phyloP scores from a whole-genome alignment of 495 filamentous ascomycete genomes.

The Haplographium delicatum region DNA sequence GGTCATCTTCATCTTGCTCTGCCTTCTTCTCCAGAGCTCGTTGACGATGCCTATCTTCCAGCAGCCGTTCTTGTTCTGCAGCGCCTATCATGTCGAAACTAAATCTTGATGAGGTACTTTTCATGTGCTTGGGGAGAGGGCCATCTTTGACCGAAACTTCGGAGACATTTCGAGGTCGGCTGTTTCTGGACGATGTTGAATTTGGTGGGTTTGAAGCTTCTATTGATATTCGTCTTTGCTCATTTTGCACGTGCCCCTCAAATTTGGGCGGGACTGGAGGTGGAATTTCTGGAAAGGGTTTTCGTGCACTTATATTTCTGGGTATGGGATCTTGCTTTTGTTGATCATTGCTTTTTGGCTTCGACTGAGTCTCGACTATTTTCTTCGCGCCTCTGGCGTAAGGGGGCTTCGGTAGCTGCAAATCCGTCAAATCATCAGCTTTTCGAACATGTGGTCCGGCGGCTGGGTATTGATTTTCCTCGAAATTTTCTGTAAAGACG shows the following conservation, averaged over 20 bases:
- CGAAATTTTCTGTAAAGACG: conserved; percentile 64
- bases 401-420: conserved; percentile 39
- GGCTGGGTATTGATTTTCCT: conserved; percentile 50
- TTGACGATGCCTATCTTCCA: conserved; percentile 81
- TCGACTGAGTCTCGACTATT: conserved; percentile 28
- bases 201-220: conserved; percentile 27
- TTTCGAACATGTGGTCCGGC: conserved; percentile 28
- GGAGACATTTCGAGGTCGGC: conserved; percentile 34
- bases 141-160: conserved; percentile 44
- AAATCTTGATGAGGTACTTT: conserved; percentile 82
- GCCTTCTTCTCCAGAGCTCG: conserved; percentile 54
- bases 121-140: conserved; percentile 63
- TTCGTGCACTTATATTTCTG: conserved; percentile 12
- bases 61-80: conserved; percentile 68
- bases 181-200: conserved; percentile 33
- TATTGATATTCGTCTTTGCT: conserved; percentile 34
- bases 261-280: conserved; percentile 27
- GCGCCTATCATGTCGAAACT: conserved; percentile 92
- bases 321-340: conserved; percentile 3
- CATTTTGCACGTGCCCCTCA: conserved; percentile 22
- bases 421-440: conserved; percentile 35
- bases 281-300: conserved; percentile 10
- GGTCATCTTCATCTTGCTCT: conserved; percentile 34
- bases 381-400: conserved; percentile 33
- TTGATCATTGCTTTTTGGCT: conserved; percentile 13